These are phyloP conservation scores for Medicago truncatula DNA, from an alignment of 306 rosid genomes.

Conservation along the genomic window MtrunA17r5.0-ANR NC_053042.1:5746001-5746500, in stretches of 20 bases:
- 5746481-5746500: slow-evolving; percentile 45
- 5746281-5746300: slow-evolving; percentile 24
- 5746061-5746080: slow-evolving; percentile 22
- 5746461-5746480: slow-evolving; percentile 46
- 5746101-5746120: slow-evolving; percentile 18
- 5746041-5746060: not conserved
- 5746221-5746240: slow-evolving; percentile 12
- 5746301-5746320: slow-evolving; percentile 37
- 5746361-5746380: slow-evolving; percentile 36
- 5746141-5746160: too few relatives aligned
- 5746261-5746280: slow-evolving; percentile 20
- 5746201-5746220: slow-evolving; percentile 11
- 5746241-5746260: slow-evolving; percentile 28
- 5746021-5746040: slow-evolving; percentile 12
- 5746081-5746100: slow-evolving; percentile 9
- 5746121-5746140: not conserved
- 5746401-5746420: slow-evolving; percentile 39
- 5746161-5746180: slow-evolving; percentile 24
- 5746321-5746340: slow-evolving; percentile 39
- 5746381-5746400: slow-evolving; percentile 39
- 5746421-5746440: slow-evolving; percentile 33
- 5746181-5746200: slow-evolving; percentile 27
- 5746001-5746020: slow-evolving; percentile 3
- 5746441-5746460: slow-evolving; percentile 41
- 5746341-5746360: slow-evolving; percentile 25